phyloP scores from a whole-genome alignment of 345 rosid genomes.

The Garcia nutans region DNA sequence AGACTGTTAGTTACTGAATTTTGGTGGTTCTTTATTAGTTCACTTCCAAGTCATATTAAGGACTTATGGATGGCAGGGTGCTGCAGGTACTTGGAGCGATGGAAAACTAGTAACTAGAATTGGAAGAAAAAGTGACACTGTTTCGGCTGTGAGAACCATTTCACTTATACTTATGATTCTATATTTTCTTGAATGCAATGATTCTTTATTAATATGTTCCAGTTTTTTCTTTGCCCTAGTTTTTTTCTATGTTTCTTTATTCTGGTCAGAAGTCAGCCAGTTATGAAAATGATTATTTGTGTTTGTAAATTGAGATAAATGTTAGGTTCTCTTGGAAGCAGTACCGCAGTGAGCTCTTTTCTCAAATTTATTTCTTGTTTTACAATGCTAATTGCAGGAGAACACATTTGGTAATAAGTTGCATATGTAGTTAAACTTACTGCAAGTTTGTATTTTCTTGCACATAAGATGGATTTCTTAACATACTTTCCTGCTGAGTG shows the following conservation, averaged over 20 bases:
- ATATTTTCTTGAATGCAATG: not conserved
- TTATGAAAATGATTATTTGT: constrained; percentile 6
- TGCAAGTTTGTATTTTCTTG: not conserved
- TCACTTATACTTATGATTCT: constrained; percentile 2
- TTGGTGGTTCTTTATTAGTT: constrained; percentile 1
- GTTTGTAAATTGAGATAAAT: not conserved
- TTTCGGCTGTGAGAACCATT: constrained; percentile 63
- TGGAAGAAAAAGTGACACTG: constrained; percentile 86
- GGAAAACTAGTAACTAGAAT: constrained; percentile 96
- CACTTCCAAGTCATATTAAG: constrained; percentile 39
- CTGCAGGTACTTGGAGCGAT: constrained; percentile 99
- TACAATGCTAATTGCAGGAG: not conserved
- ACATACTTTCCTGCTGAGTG: not conserved
- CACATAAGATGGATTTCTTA: not conserved
- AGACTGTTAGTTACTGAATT: not conserved
- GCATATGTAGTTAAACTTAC: not conserved
- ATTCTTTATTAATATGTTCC: not conserved
- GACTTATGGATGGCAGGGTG: constrained; percentile 95
- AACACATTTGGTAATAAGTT: not conserved
- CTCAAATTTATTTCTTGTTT: not conserved
- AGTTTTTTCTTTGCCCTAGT: not conserved
- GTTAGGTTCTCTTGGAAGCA: not conserved
- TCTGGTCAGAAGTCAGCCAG: not conserved
- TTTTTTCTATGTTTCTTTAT: not conserved
- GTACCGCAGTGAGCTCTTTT: not conserved